A percentile compares a stretch with the other conserved stretches of the same genome.
Conservation (phyloP, 805 yeast genomes). For the Nakazawaea wyomingensis region DNA sequence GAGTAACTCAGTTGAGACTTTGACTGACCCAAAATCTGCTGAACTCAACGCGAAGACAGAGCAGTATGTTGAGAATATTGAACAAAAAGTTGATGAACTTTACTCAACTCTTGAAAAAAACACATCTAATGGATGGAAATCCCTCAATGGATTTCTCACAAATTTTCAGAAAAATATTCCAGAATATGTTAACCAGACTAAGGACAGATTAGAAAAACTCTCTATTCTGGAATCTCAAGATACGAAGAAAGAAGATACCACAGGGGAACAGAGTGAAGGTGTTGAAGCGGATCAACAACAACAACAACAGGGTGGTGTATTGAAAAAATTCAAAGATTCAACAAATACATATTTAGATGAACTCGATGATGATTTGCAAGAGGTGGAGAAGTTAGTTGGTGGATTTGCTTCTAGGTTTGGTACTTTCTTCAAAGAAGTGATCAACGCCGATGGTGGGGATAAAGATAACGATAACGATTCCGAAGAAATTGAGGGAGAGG, state of each 20-base stretch:
- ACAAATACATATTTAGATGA: constrained; percentile 66
- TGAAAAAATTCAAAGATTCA: constrained; percentile 25
- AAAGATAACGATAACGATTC: constrained; percentile 15
- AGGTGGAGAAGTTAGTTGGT: constrained; percentile 66
- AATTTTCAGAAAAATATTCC: constrained; percentile 28
- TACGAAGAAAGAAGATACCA: constrained; percentile 8
- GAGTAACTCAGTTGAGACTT: constrained; percentile 10
- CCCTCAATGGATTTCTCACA: constrained; percentile 29
- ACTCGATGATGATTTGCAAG: constrained; percentile 69
- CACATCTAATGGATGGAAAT: constrained; percentile 30
- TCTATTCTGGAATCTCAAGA: constrained; percentile 13
- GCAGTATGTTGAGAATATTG: constrained; percentile 50
- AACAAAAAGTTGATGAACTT: constrained; percentile 31
- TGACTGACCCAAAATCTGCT: constrained; percentile 2
- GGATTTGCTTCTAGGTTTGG: constrained; percentile 54
- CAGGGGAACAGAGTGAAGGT: constrained; percentile 7
- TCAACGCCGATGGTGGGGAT: not conserved
- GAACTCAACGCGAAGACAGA: constrained; percentile 44
- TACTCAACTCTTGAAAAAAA: constrained; percentile 40
- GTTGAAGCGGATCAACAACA: constrained; percentile 13
- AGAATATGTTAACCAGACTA: constrained; percentile 24
- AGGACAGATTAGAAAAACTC: constrained; percentile 21
- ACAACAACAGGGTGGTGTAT: constrained; percentile 9
- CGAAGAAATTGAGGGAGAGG: constrained; percentile 13
- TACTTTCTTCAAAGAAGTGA: constrained; percentile 42